Evolutionary conservation across 2,329 filamentous ascomycete species (phyloP).

Genomic region (Fusarium nelsonii): DNA sequence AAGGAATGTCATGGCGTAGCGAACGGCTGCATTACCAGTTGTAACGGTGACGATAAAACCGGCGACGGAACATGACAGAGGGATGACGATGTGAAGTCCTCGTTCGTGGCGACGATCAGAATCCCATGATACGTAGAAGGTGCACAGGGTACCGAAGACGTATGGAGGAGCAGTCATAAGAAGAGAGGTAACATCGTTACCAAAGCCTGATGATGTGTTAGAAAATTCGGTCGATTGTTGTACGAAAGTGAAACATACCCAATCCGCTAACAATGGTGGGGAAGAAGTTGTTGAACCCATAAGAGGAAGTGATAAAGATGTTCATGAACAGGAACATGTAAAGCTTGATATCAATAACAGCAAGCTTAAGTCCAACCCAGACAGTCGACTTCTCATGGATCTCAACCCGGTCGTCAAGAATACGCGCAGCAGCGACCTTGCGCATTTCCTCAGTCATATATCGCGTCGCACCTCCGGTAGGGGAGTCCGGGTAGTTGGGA

Average conservation of each 20-base stretch:
- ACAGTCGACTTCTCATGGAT: conserved; percentile 32
- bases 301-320: conserved; percentile 43
- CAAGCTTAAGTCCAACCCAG: conserved; percentile 37
- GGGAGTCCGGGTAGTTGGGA: conserved; percentile 38
- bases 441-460: conserved; percentile 40
- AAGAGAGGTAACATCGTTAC: conserved; percentile 62
- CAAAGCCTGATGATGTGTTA: conserved; percentile 53
- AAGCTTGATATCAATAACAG: conserved; percentile 37
- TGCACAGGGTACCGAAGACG: conserved; percentile 65
- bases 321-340: conserved; percentile 42
- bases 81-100: conserved; percentile 69
- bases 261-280: conserved; percentile 69
- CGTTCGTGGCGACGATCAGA: conserved; percentile 72
- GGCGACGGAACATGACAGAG: conserved; percentile 65
- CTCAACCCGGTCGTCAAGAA: conserved; percentile 34
- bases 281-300: conserved; percentile 54
- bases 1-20: conserved; percentile 44
- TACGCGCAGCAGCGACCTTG: conserved; percentile 31
- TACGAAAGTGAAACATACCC: conserved; percentile 45
- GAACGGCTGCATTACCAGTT: conserved; percentile 56
- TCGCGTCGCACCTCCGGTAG: conserved; percentile 14
- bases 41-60: conserved; percentile 71
- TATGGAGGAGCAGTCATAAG: conserved; percentile 70
- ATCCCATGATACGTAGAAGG: conserved; percentile 70
- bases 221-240: background rate